Evolutionary conservation across 805 yeast genomes (phyloP).

Genomic region (Grigorovia yakushimaensis): DNA sequence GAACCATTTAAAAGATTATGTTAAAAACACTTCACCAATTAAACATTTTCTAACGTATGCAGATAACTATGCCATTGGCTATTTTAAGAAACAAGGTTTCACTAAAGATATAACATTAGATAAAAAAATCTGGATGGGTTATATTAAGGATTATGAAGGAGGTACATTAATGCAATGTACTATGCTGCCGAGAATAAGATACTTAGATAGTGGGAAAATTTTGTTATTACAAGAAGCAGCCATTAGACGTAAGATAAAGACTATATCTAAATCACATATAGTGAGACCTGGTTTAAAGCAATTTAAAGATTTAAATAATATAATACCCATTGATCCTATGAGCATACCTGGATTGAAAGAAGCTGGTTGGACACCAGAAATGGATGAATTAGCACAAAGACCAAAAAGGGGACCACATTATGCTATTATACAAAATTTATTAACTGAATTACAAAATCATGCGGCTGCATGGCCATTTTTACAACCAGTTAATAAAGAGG

Average conservation of each 20-base stretch:
- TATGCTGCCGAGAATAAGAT: slow-evolving; percentile 82
- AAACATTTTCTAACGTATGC: slow-evolving; percentile 90
- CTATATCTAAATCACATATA: slow-evolving; percentile 67
- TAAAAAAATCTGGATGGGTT: slow-evolving; percentile 91
- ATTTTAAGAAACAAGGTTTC: slow-evolving; percentile 96
- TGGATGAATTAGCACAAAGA: slow-evolving; percentile 92
- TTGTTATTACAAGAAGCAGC: slow-evolving; percentile 86
- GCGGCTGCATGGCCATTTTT: slow-evolving; percentile 98
- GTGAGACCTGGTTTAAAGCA: slow-evolving; percentile 72
- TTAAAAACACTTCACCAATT: slow-evolving; percentile 74
- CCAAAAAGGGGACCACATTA: slow-evolving; percentile 93
- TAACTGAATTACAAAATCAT: slow-evolving; percentile 84
- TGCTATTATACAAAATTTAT: slow-evolving; percentile 80
- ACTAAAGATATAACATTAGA: slow-evolving; percentile 89
- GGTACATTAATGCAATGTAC: slow-evolving; percentile 97
- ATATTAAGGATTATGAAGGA: slow-evolving; percentile 97
- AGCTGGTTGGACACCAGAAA: slow-evolving; percentile 97
- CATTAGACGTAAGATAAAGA: slow-evolving; percentile 70
- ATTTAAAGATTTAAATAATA: slow-evolving; percentile 43
- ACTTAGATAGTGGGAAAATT: slow-evolving; percentile 81
- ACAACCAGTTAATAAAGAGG: slow-evolving; percentile 84
- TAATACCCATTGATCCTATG: slow-evolving; percentile 62
- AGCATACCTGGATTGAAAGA: slow-evolving; percentile 83
- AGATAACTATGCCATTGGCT: slow-evolving; percentile 97
- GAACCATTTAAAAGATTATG: slow-evolving; percentile 97